phyloP scores from a whole-genome alignment of 768 basidiomycete genomes.

The Lactarius sp. region DNA sequence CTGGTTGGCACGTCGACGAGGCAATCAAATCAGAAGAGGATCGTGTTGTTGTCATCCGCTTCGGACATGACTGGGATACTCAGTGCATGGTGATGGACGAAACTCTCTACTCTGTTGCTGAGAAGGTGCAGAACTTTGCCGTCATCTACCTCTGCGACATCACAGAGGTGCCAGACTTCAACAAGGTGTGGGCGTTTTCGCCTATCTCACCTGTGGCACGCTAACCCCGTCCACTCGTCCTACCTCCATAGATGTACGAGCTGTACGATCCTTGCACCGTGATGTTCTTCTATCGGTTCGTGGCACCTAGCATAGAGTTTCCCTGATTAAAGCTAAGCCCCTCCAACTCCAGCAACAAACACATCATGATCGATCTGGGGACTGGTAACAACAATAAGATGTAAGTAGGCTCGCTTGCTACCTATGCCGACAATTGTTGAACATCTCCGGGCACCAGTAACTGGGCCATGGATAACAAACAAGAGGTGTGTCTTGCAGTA shows the following conservation, averaged over 20 bases:
- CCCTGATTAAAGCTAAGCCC: background rate
- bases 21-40: conserved; percentile 98
- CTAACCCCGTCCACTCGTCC: background rate
- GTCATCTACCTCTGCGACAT: conserved; percentile 96
- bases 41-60: conserved; percentile 88
- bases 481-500: conserved; percentile 61
- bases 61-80: conserved; percentile 89
- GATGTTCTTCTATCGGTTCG: conserved; percentile 96
- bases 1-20: conserved; percentile 98
- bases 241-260: conserved; percentile 82
- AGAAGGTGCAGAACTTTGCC: conserved; percentile 98
- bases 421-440: background rate
- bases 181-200: conserved; percentile 59
- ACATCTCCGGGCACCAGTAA: conserved; percentile 50
- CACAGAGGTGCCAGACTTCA: conserved; percentile 96
- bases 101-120: conserved; percentile 84
- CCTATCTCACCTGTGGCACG: background rate
- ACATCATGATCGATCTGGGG: conserved; percentile 99
- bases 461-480: conserved; percentile 98
- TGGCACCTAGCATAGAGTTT: background rate
- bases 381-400: conserved; percentile 99
- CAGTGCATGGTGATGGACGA: conserved; percentile 99
- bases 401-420: conserved; percentile 42
- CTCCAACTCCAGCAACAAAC: conserved; percentile 70
- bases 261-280: conserved; percentile 95